phyloP scores from a whole-genome alignment of 345 rosid species.

The sweet orange (Citrus sinensis) region DNA sequence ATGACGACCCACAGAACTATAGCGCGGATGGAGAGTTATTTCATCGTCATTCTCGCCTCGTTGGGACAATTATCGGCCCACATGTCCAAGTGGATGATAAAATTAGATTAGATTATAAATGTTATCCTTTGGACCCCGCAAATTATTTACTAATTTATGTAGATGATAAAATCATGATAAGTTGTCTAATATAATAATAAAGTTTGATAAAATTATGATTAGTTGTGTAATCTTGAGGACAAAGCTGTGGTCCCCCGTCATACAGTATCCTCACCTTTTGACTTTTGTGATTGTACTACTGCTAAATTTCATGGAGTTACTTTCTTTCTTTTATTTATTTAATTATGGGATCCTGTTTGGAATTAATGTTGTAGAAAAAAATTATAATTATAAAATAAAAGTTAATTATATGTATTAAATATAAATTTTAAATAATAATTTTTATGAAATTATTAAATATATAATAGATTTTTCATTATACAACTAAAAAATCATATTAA shows the following conservation, averaged over 20 bases:
- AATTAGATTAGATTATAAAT: slow-evolving; percentile 4
- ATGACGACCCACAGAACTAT: background rate
- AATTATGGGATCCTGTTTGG: rapidly evolving
- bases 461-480: no score
- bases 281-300: no score
- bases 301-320: no score
- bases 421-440: no score
- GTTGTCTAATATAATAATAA: background rate
- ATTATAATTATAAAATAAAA: no score
- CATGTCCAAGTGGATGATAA: slow-evolving; percentile 12
- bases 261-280: no score
- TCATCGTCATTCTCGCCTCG: background rate
- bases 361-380: no score
- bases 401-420: no score
- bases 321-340: no score
- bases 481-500: rapidly evolving
- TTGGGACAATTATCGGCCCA: background rate
- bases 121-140: slow-evolving; percentile 1
- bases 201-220: slow-evolving; percentile 15
- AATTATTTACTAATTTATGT: background rate
- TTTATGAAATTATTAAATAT: no score
- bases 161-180: slow-evolving; percentile 13
- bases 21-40: background rate
- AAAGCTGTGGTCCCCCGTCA: no score
- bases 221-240: slow-evolving; percentile 3